Base-by-base conservation (phyloP, 106 monocot genomes). In the Hemerocallis citrina region DNA sequence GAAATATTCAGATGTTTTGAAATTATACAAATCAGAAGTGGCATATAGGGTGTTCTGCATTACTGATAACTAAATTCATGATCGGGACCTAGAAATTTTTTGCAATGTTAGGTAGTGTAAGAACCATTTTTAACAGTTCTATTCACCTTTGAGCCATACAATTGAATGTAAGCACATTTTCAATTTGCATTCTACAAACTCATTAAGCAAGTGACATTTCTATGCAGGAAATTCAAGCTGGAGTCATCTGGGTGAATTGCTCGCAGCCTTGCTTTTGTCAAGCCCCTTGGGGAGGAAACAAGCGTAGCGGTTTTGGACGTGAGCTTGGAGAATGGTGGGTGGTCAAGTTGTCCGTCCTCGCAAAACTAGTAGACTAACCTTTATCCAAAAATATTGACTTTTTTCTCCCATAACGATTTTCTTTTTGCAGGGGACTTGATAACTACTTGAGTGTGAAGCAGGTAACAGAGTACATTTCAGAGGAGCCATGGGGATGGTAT, bases 251-350 rank as follows among this genome's bases (percentile, higher is more conserved):
- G 95, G 52, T 96, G 21, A 96, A 96, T 62, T 96, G 95, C 67
- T 86, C 90, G 5, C 95, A 96, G 35, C 95, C 95, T 7, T 70
- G 74, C 71, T 96, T 96, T 63, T 84, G 78, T 55, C 95, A 96
- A 70, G 90, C 95, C 19, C 95, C 95, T 27, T 96, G 95, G 95
- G 95, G 95, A 63, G 95, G 95, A 72, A 91, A 65, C 65, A 96
- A 96, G 29, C 90, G 95, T 61, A 96, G 95, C 49, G 90, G 95
- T 37, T 96, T 96, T 39, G 95, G 95, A 3, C 90, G 95, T 28
- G 95, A 96, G 23, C 87, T 96, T 19, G 95, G 95, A 5, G 81
- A 96, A 79, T 84, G 95, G 95, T 96, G 28, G 14, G 86, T 72
- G 0, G 2, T 28, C 38, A 21, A 19, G 17, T 2, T 17, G 17